Percentiles rank a stretch among this genome's conserved stretches.
phyloP scores from a whole-genome alignment of 139 green algal species.

The Chlamydomonas incerta region DNA sequence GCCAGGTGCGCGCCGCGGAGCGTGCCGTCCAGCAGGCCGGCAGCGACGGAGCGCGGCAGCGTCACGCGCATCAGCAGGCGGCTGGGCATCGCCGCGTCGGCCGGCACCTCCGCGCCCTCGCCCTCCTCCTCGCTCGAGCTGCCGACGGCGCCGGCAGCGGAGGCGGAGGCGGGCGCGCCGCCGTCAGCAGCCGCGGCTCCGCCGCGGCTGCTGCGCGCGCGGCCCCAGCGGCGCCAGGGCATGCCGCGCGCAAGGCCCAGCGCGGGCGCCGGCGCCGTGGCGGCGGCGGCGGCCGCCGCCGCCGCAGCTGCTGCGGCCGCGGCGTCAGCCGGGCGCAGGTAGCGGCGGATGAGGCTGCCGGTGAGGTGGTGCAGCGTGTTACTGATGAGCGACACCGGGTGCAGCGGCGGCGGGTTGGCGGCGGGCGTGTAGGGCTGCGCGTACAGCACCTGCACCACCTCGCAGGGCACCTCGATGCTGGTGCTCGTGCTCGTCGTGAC shows the following conservation, averaged over 20 bases:
- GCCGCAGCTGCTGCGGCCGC: background rate
- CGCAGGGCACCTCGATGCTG: background rate
- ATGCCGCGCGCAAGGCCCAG: no score
- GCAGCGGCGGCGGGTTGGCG: conserved; percentile 13
- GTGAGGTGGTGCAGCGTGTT: conserved; percentile 30
- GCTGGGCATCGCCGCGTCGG: background rate
- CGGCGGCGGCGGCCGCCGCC: background rate
- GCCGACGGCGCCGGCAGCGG: background rate
- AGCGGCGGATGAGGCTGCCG: background rate
- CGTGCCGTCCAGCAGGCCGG: conserved; percentile 27
- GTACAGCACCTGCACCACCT: conserved; percentile 31
- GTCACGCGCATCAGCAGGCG: conserved; percentile 34
- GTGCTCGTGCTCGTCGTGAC: no score
- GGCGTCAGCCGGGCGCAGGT: background rate
- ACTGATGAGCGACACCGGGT: conserved; percentile 21
- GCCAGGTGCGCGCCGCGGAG: background rate
- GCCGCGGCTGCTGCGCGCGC: background rate
- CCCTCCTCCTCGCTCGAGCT: background rate
- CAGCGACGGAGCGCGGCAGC: conserved; percentile 22
- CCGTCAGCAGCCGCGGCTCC: background rate
- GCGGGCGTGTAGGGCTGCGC: conserved; percentile 5
- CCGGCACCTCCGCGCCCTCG: background rate
- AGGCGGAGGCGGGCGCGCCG: background rate
- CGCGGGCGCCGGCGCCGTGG: background rate
- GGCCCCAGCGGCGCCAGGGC: background rate